Base-by-base conservation (phyloP, 2,329 filamentous ascomycete genomes). In the Thermothelomyces thermophilus region DNA sequence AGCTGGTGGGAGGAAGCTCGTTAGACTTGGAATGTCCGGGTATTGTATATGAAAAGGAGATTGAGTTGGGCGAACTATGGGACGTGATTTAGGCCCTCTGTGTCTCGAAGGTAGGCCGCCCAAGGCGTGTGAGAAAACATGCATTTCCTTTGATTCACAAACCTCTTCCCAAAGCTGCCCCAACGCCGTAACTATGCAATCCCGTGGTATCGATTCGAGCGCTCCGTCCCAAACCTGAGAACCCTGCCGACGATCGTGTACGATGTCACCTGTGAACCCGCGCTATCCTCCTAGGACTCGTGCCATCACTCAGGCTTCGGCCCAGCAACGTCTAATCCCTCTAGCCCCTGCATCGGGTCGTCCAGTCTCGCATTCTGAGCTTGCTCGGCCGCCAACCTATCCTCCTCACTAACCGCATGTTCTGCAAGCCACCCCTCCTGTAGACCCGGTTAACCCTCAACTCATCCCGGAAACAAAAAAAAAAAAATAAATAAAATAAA, bases 301-400 rank as follows among this genome's bases (percentile, higher is more conserved):
- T 9, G 14, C 10, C 26, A 31, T 57, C 51, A 93, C 63, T 80
- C 83, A 48, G 79, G 84, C 67, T 87, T 90, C 11, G 93, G 93
- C 8, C 94, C 94, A 48, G 91, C 94, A 61, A 97, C 87, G 68
- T 97, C 94, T 48, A 97, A 73, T 14, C 87, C 88, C 67, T 97
- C 90, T 6, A 98, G 72, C 30, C 90, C 91, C 70, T 96, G 89
- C 93, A 98, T 98, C 3, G 91, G 89, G 70, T 97, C 90, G 60
- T 84, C 80, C 1, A 79, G 76, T 39, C 70, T 74, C 52, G 75
- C 72, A 58, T 77, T 78, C 56, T 73, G 73, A 43, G 73, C 73
- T 58, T 76, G 72, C 37, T 84, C 81, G 4, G 64, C 71, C 24
- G 76, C 82, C 58, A 79, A 62, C 50, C 77, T 79, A 63, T 93